These are phyloP conservation scores for Fusarium sp. DNA, from an alignment of 2,329 filamentous ascomycete species.

Conservation along the genomic window DNA sequence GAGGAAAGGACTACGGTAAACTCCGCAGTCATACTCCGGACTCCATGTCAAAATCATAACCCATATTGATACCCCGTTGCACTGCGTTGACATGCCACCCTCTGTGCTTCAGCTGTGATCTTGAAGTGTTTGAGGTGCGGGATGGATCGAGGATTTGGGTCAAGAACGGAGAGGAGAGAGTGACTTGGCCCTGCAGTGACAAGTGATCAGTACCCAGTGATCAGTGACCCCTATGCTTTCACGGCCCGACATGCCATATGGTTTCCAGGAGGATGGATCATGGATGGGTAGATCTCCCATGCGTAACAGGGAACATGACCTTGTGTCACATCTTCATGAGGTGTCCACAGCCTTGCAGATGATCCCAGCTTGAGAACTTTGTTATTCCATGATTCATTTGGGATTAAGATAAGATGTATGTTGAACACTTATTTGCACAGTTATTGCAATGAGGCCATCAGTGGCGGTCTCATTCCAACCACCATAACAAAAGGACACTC, in stretches of 20 bases:
- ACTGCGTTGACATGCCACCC: conserved; percentile 23
- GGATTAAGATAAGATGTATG: not conserved
- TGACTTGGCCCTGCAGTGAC: conserved; percentile 20
- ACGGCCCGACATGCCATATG: conserved; percentile 15
- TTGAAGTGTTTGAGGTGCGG: conserved; percentile 26
- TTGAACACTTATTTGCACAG: not conserved
- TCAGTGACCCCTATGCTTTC: conserved; percentile 11
- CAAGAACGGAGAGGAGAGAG: conserved; percentile 23
- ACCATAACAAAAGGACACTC: not conserved
- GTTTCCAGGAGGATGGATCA: conserved; percentile 42
- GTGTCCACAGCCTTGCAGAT: conserved; percentile 40
- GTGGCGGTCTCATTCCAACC: conserved; percentile 4
- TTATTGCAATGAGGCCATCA: not conserved
- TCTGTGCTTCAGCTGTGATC: conserved; percentile 28
- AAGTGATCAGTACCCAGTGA: conserved; percentile 7
- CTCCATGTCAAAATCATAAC: not conserved
- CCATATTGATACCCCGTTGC: conserved; percentile 10
- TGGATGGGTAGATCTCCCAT: conserved; percentile 43
- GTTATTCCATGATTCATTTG: not conserved
- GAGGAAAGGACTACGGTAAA: conserved; percentile 28
- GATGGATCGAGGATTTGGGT: conserved; percentile 36
- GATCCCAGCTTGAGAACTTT: conserved; percentile 31
- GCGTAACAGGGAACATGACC: conserved; percentile 42
- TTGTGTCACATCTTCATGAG: conserved; percentile 44
- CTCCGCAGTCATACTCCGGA: conserved; percentile 4